Base-by-base conservation (phyloP, 169 alveolate species). In the Cryptosporidium parvum region DNA sequence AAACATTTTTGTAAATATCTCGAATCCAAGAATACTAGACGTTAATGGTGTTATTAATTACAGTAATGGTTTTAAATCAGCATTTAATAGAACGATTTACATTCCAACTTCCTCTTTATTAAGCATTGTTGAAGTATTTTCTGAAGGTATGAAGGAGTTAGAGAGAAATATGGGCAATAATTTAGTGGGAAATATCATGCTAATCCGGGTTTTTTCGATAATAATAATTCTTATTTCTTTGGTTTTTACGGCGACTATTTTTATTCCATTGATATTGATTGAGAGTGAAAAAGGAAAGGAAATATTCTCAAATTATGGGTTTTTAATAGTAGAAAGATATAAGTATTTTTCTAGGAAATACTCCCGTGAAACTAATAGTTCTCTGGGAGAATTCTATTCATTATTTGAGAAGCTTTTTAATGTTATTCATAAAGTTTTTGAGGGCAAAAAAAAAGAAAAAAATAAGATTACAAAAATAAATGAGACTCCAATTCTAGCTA, bases 111-210 rank as follows among this genome's bases (percentile, higher is more conserved):
- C 89, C 9, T 70, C 61, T n/a, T 14, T 80, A 37, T 48, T 80
- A 62, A 80, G 51, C 26, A 65, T 33, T 45, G 65, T 80, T 62
- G 53, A 80, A 45, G 89, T 80, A 10, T 80, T 62, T 80, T 45
- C 75, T 7, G 70, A 23, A 29, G 89, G 89, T 23, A 80, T 80
- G 75, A 80, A 80, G 9, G 89, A 80, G 44, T 3, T 80, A 39
- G 51, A 80, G 52, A 59, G 89, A n/a, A 80, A 80, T 44, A 12
- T 56, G 39, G 65, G 59, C 26, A 42, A 44, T 10, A 59, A 65
- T 29, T 18, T 62, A 21, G 12, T 18, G 23, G 4, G 5, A 14
- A 80, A 42, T 62, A 80, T 59, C 3, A 44, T 31, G 33, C 18
- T 26, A 5, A 59, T 80, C 18, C 69, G 42, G n/a, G 10, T 80